Base-by-base conservation (phyloP, 257 asterid species). In the Lantana camara region DNA sequence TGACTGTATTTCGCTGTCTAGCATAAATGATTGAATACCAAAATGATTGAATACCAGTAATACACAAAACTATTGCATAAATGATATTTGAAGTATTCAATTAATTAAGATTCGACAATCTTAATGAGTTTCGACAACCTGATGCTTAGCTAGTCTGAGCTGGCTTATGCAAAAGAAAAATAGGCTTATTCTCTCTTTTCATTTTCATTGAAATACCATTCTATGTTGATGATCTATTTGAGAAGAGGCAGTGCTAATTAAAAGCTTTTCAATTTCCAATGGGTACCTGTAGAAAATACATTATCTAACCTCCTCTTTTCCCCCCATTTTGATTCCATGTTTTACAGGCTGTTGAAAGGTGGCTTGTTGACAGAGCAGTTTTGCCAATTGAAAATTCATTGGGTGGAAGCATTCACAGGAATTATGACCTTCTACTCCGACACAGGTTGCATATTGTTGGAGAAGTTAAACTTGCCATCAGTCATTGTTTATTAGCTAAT, bases 381-480 rank as follows among this genome's bases (percentile, higher is more conserved):
- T 73, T 94, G 76, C 99, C 99, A 21, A 94, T 94, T 58, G 99
- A 94, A 67, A 94, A 94, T 69, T 86, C 98, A 57, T 80, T 94
- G 70, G 99, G 99, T 6, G 99, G 98, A 42, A 94, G 99, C 78
- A 94, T 94, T 54, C 99, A 94, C 72, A 80, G 99, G 79, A 94
- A 94, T 68, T 94, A 94, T 77, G 99, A 94, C 81, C 96, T 94
- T 30, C 78, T 94, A 57, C 96, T 94, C 49, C 87, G 99, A 38
- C 95, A 94, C 63, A 83, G 91, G 54, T 80, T 94, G 75, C 99
- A 94, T 75, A 94, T 90, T 58, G 99, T 94, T 74, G 99, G 99
- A 75, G 99, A 94, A 85, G 99, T 94, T 54, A 94, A 90, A 69
- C 89, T 94, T 73, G 88, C 89, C 27, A 79, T 94, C 60, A 76